Percentiles rank a stretch among this genome's conserved stretches.
Evolutionary conservation across 1,139 yeast genomes (phyloP).

Genomic region (Magnusiomyces magnusii): DNA sequence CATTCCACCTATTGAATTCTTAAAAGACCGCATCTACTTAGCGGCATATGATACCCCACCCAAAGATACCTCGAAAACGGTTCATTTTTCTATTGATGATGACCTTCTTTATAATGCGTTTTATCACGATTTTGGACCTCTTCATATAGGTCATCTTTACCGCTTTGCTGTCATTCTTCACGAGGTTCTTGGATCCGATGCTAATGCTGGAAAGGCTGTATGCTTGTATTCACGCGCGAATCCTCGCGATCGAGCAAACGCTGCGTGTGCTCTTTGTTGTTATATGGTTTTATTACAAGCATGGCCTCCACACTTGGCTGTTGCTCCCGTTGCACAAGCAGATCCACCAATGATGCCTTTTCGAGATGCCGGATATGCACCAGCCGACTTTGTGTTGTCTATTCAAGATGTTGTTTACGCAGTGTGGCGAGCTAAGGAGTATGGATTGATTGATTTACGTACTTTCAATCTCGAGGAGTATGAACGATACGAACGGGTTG

Average conservation of each 20-base stretch:
- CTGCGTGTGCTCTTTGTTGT: constrained; percentile 89
- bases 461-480: constrained; percentile 85
- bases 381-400: constrained; percentile 86
- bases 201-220: constrained; percentile 80
- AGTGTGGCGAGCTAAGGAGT: constrained; percentile 97
- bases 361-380: constrained; percentile 95
- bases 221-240: constrained; percentile 82
- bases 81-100: constrained; percentile 88
- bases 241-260: constrained; percentile 79
- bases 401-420: constrained; percentile 95
- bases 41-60: constrained; percentile 86
- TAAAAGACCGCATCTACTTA: constrained; percentile 68
- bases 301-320: constrained; percentile 97
- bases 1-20: constrained; percentile 30
- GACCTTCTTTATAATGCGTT: constrained; percentile 86
- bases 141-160: constrained; percentile 86
- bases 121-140: constrained; percentile 93
- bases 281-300: constrained; percentile 93
- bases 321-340: constrained; percentile 87
- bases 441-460: constrained; percentile 79
- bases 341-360: constrained; percentile 93
- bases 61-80: constrained; percentile 63
- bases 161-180: constrained; percentile 93
- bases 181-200: constrained; percentile 78
- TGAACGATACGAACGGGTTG: constrained; percentile 91